phyloP scores from a whole-genome alignment of 2,329 filamentous ascomycete species.

The Aureobasidium uvarum region DNA sequence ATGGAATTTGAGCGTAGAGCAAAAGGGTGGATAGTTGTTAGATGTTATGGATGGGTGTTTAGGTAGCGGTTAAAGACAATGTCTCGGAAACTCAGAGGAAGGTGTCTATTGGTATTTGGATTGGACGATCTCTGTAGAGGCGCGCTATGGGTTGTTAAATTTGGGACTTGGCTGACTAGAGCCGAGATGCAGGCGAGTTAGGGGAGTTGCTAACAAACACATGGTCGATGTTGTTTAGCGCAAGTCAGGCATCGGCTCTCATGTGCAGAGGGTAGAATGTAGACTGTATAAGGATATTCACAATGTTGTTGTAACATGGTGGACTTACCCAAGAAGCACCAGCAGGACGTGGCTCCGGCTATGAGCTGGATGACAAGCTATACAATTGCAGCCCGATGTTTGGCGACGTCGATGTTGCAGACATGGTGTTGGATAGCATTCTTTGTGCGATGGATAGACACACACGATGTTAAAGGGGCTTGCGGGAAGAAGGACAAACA shows the following conservation, averaged over 20 bases:
- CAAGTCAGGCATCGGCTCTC: neutral
- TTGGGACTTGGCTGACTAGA: constrained; percentile 21
- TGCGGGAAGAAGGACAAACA: constrained; percentile 17
- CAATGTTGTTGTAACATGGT: neutral
- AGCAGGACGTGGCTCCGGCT: too few species aligned
- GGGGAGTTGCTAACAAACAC: neutral
- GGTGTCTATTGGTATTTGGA: constrained; percentile 9
- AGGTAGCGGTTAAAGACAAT: neutral
- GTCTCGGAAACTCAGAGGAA: constrained; percentile 6
- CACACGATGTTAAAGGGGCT: neutral
- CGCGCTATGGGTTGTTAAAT: constrained; percentile 23
- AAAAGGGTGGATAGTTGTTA: neutral
- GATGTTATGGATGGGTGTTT: neutral
- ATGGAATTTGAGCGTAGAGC: neutral
- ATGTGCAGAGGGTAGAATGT: neutral
- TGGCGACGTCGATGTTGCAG: neutral
- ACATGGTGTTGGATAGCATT: neutral
- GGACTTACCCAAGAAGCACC: neutral
- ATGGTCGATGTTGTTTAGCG: neutral
- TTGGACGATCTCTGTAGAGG: constrained; percentile 10
- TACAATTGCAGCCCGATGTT: neutral
- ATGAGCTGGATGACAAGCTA: neutral
- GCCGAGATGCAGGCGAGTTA: constrained; percentile 19
- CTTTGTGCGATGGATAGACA: neutral
- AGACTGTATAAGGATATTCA: neutral